Evolutionary conservation across 208 protist genomes (phyloP).

Genomic region (Wallacemonas rigidus): DNA sequence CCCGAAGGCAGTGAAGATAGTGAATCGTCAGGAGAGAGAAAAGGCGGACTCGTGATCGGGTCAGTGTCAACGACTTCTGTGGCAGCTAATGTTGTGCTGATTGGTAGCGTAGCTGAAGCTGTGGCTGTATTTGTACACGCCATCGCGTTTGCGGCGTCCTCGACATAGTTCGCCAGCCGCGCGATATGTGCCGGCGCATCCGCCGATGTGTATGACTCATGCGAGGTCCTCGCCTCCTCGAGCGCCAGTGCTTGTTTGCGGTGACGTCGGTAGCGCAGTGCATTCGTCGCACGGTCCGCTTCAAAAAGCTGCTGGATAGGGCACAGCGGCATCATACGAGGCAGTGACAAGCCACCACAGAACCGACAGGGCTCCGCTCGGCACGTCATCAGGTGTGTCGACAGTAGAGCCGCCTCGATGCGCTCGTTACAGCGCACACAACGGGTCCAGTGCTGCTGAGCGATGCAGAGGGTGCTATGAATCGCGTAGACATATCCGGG

Average conservation of each 20-base stretch:
- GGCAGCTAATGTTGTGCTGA: too few relatives aligned
- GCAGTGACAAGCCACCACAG: conserved; percentile 78
- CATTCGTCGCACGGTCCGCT: conserved; percentile 48
- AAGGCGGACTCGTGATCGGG: not conserved
- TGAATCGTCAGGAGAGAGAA: not conserved
- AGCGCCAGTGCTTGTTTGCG: not conserved
- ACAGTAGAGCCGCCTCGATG: conserved; percentile 54
- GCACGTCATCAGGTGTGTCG: conserved; percentile 64
- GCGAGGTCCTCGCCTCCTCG: not conserved
- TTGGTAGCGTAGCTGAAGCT: too few relatives aligned
- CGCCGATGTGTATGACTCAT: not conserved
- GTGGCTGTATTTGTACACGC: too few relatives aligned
- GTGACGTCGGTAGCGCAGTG: conserved; percentile 26
- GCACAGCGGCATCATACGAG: conserved; percentile 67
- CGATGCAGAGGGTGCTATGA: conserved; percentile 50
- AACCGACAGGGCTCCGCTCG: conserved; percentile 56
- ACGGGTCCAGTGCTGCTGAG: conserved; percentile 57
- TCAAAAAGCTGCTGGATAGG: conserved; percentile 53
- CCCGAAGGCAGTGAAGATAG: too few relatives aligned
- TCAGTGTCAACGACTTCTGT: not conserved
- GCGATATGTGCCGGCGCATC: too few relatives aligned
- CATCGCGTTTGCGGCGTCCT: too few relatives aligned
- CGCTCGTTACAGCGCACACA: conserved; percentile 73
- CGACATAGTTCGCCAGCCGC: too few relatives aligned
- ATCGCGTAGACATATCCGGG: conserved; percentile 38